Base-by-base conservation (phyloP, 768 basidiomycete genomes). In the Termitomyces sp. region DNA sequence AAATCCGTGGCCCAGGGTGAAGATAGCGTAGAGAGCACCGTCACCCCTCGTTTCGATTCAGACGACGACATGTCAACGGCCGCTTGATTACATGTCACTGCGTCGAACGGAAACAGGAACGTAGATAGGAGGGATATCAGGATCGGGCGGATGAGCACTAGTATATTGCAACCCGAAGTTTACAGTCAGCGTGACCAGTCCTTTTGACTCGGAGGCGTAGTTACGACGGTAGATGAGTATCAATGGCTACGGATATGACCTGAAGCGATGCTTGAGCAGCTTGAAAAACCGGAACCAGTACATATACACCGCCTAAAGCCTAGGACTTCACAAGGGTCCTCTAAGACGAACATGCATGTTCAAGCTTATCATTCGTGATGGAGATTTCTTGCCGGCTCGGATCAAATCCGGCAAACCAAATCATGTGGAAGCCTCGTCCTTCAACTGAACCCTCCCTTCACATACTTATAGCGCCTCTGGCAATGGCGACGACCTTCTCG, bases 401-500 rank as follows among this genome's bases (percentile, higher is more conserved):
- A 54, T 39, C 53, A 53, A 41, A 50, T 50, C 49, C 49, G 49
- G 12, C 12, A n/a, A 53, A 53, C 41, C 50, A 13, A 36, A 53
- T 42, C 45, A 42, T 37, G 57, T 46, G 37, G 12, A 39, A 52
- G 16, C 50, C 36, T 20, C 4, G 15, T 16, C 1, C 13, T 33
- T 11, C 6, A 20, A n/a, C 51, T 27, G 24, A 52, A 47, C 27
- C 18, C 50, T 52, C 34, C 45, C 31, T n/a, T 20, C 16, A 15
- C 37, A 7, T 24, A 37, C 41, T 3, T 15, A 27, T n/a, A 41
- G 16, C 27, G 30, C 39, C n/a, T 57, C 33, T 48, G 36, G 24
- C 60, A 36, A 76, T 76, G 75, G 67, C 69, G n/a, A 58, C 65
- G 39, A 58, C 67, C 9, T 77, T 77, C 60, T 88, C 88, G 20